Evolutionary conservation across 164 flowering plant species (phyloP).

Genomic region (Vitis rupestris): DNA sequence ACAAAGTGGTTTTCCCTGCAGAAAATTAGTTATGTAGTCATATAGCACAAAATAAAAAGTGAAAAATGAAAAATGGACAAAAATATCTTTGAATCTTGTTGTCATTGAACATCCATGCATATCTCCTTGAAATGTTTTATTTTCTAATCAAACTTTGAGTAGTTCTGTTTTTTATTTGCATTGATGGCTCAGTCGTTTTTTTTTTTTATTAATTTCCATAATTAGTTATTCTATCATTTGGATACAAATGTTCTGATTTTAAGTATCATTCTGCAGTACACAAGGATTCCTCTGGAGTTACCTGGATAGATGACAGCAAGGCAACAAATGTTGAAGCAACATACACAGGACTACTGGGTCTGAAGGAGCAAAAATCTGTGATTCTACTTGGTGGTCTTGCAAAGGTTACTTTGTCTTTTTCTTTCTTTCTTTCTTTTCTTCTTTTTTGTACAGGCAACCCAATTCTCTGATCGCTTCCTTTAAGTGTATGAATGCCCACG

Average conservation of each 20-base stretch:
- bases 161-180: too few relatives aligned
- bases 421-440: neutral
- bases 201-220: neutral
- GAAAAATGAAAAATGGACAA: too few relatives aligned
- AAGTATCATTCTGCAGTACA: conserved; percentile 28
- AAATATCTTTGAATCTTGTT: too few relatives aligned
- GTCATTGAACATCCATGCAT: too few relatives aligned
- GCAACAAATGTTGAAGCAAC: conserved; percentile 54
- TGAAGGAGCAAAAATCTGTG: conserved; percentile 36
- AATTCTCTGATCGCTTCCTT: neutral
- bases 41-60: too few relatives aligned
- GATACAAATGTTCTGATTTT: neutral
- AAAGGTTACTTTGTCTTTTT: conserved; percentile 25
- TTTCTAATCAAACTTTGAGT: too few relatives aligned
- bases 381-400: conserved; percentile 52
- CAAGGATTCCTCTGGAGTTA: conserved; percentile 31
- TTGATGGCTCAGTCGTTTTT: neutral
- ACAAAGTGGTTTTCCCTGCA: too few relatives aligned
- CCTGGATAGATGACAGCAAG: conserved; percentile 57
- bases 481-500: too few relatives aligned
- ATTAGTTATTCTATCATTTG: neutral
- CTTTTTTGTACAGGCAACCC: neutral
- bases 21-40: too few relatives aligned
- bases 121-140: too few relatives aligned
- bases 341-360: conserved; percentile 40